Evolutionary conservation across 2,329 filamentous ascomycete species (phyloP), one percentile per base, ranked within the genome.

Genomic region (Curvularia eragrostidis): DNA sequence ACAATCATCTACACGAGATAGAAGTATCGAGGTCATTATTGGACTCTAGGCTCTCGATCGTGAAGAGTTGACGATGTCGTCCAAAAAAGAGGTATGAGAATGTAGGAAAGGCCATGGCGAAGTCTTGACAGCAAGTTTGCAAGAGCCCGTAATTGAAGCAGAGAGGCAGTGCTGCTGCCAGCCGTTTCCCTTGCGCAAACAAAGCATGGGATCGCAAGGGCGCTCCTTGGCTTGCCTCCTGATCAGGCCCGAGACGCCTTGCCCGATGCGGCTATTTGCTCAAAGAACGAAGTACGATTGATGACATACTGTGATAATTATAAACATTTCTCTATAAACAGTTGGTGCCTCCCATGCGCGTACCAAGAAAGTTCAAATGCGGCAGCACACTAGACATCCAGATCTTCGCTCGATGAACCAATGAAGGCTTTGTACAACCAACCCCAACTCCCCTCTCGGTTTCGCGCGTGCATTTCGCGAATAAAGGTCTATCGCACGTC

Each of bases 161-260:
- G 21, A 50, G 19, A 47, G 21, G 43, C 38, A 56, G 38, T 52
- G 38, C 48, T 47, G 38, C 32, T 15, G 24, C 24, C 21, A 47
- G 34, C 52, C 62, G 52, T 36, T 34, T 48, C 41, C 18, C 41
- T 58, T 57, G 55, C 48, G 54, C 58, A 55, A 65, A 63, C 62
- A 65, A 66, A 66, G 61, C 41, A 28, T 23, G 30, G 30, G 39
- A 51, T 34, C 19, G 36, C 48, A 47, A 65, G 60, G 61, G 59
- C 55, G 44, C 36, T 15, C 52, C 21, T 59, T 42, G 7, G 32
- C 19, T 18, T 44, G 34, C 42, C 47, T 56, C 49, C 39, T 56
- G 46, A 52, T 53, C 42, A 48, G 26, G 52, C 36, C 15, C 44
- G 48, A 53, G 58, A 61, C 57, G 50, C 21, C n/a, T 15, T 48